Base-by-base conservation (phyloP, 352 stramenopile species). In the Phytophthora pluvialis region DNA sequence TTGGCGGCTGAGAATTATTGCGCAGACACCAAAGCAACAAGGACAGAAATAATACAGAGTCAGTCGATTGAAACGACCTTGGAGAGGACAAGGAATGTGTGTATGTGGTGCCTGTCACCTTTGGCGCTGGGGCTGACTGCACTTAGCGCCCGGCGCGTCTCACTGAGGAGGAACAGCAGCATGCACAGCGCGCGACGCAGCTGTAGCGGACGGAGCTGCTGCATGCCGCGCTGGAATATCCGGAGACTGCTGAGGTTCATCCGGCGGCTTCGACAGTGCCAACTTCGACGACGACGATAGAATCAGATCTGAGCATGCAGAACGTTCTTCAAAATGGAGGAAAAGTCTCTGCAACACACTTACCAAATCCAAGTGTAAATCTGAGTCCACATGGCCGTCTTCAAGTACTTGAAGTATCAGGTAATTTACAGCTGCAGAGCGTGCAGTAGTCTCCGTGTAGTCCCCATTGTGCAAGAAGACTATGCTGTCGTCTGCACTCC, bases 181-280 rank as follows among this genome's bases (percentile, higher is more conserved):
- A 76, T 39, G 54, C 61, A 71, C 15, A 86, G 40, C 18, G 67
- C 42, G n/a, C 57, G 57, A 49, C 45, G 72, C n/a, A 67, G 40
- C 44, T 38, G 65, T 18, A 65, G 60, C n/a, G 57, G 52, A 52
- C 42, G 49, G 29, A 62, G 44, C 21, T 46, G 63, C 12, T 67
- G 60, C 53, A 72, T n/a, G n/a, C n/a, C n/a, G n/a, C n/a, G 15
- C 8, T 36, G 29, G 38, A 47, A 42, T 56, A 40, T 40, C 33
- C 45, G 40, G 48, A 66, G 26, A 50, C 47, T 70, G 32, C 29
- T 54, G 26, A 62, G 42, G 18, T 2, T 47, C 60, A 57, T 52
- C 13, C n/a, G n/a, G n/a, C n/a, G n/a, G n/a, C n/a, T n/a, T n/a
- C n/a, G n/a, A n/a, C n/a, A n/a, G n/a, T n/a, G n/a, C 31, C 25